A percentile compares a stretch with the other conserved stretches of the same genome.
phyloP scores from a whole-genome alignment of 768 basidiomycete genomes.

The Heimioporus sp. region DNA sequence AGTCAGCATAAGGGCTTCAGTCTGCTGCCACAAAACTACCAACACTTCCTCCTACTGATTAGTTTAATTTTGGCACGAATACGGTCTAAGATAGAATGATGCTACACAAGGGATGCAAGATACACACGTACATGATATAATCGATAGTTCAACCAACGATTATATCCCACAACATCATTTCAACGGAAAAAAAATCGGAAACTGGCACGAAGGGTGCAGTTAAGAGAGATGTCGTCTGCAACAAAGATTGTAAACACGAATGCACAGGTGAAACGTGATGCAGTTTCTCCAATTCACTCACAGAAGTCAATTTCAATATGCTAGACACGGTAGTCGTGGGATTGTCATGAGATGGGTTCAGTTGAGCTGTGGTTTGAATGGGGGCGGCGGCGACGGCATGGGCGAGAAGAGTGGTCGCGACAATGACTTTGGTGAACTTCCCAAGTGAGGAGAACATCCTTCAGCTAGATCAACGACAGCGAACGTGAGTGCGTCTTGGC shows the following conservation, averaged over 20 bases:
- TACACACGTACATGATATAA: no score
- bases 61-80: no score
- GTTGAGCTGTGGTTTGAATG: neutral
- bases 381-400: neutral
- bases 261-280: neutral
- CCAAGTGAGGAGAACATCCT: neutral
- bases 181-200: neutral
- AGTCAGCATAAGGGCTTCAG: no score
- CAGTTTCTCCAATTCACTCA: neutral
- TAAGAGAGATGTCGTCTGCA: neutral
- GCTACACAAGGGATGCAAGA: no score
- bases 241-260: neutral
- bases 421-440: constrained; percentile 1
- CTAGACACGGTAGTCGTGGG: neutral
- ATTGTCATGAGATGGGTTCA: neutral
- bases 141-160: neutral
- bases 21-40: no score
- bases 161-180: neutral
- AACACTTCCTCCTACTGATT: no score
- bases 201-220: neutral
- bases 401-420: constrained; percentile 1
- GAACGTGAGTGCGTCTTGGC: no score
- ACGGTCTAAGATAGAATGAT: neutral
- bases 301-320: neutral
- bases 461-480: neutral